Conservation (phyloP, 768 basidiomycete species). For the Plicaturopsis crispa region DNA sequence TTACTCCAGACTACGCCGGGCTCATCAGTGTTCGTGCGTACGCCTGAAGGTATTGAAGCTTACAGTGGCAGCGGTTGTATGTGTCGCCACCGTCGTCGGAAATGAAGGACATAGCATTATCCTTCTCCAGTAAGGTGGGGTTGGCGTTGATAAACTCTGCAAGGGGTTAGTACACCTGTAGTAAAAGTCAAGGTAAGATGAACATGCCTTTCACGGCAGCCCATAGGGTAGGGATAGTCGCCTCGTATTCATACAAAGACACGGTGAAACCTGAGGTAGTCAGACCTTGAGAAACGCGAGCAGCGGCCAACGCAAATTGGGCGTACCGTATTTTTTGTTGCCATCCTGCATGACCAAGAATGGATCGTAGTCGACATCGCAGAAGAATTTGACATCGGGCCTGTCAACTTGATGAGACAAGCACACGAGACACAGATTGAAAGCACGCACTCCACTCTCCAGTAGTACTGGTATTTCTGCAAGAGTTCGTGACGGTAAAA, state of each 20-base stretch:
- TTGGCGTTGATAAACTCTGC: constrained; percentile 64
- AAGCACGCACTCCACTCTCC: constrained; percentile 49
- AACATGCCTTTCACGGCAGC: constrained; percentile 53
- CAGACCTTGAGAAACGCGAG: background rate
- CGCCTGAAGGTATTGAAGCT: constrained; percentile 11
- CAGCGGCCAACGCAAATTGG: constrained; percentile 1
- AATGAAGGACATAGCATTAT: constrained; percentile 69
- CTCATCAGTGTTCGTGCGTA: background rate
- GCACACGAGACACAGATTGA: background rate
- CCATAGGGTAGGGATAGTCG: constrained; percentile 83
- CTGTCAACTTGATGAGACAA: constrained; percentile 22
- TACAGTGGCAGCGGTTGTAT: constrained; percentile 75
- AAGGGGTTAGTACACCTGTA: constrained; percentile 1
- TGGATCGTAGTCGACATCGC: constrained; percentile 72
- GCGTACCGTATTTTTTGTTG: constrained; percentile 84
- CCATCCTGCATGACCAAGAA: constrained; percentile 76
- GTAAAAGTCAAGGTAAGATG: background rate
- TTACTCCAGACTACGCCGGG: constrained; percentile 76
- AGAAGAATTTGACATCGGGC: constrained; percentile 75
- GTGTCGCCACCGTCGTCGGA: constrained; percentile 67
- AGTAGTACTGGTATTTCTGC: constrained; percentile 76
- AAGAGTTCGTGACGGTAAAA: constrained; percentile 80
- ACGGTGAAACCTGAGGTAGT: constrained; percentile 61
- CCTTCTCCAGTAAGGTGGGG: constrained; percentile 49
- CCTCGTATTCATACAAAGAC: constrained; percentile 67